Evolutionary conservation across 257 asterid species (phyloP), one percentile per base, ranked within the genome.

Genomic region (Voacanga thouarsii): DNA sequence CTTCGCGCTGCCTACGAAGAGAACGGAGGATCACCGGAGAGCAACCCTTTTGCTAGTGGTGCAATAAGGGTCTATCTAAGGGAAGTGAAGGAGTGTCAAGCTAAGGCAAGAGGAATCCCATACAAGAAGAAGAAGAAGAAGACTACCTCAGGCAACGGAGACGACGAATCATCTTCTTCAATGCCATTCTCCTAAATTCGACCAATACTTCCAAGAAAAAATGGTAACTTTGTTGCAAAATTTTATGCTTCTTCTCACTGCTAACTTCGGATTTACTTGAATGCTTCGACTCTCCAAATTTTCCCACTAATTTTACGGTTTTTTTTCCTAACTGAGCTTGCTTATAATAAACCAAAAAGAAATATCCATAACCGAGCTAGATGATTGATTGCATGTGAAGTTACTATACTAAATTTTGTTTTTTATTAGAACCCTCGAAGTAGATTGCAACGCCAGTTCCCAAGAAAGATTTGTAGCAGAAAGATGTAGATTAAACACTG

Each of bases 1-100:
- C 93, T 91, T 3, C 88, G 97, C 0, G 97, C 97, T 0, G 97
- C 97, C 83, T 91, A 89, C 15, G 97, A 91, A 74, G 97, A 91
- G 87, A 88, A 91, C 81, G 97, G 97, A 0, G 97, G 97, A 9
- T 84, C 91, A 33, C 91, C 90, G 2, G 97, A 90, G 82, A 88
- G 59, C 47, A 91, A 91, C 84, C 97, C 95, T 12, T 91, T 91
- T 26, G 97, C 94, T 0, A 88, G 89, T 16, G 90, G 95, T 0
- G 88, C 93, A 1, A 90, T 91, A 56, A 80, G 97, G 83, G 85
- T 88, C 68, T 91, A 89, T 43, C 66, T 91, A 16, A 88, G 91
- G 91, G 97, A 91, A 59, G 93, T 91, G 69, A 89, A 91, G 80
- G 94, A 91, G 80, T 84, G 88, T 74, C 94, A 91, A 78, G 86